Evolutionary conservation across 176 grass and related monocot genomes (phyloP).

Genomic region (Raddia guianensis): DNA sequence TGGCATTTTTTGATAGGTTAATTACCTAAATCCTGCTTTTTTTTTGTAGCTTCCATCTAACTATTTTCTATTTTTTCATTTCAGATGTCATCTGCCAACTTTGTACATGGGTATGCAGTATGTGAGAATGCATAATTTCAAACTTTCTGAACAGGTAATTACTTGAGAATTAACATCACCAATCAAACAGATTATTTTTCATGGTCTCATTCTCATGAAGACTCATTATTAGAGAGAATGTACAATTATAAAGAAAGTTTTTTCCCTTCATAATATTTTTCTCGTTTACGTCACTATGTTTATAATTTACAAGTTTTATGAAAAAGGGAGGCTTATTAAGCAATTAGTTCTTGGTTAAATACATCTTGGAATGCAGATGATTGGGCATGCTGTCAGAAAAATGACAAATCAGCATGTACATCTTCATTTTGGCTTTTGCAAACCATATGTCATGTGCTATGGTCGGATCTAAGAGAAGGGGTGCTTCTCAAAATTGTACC

Average conservation of each 20-base stretch:
- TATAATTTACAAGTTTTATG: background rate
- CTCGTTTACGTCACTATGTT: background rate
- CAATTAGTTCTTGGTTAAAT: background rate
- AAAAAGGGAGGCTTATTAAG: background rate
- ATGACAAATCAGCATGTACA: constrained; percentile 11
- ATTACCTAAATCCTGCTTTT: background rate
- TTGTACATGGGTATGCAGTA: constrained; percentile 99
- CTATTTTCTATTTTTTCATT: constrained; percentile 34
- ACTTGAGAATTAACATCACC: constrained; percentile 1
- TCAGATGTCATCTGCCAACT: constrained; percentile 92
- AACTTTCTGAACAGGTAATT: constrained; percentile 93
- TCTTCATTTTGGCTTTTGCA: constrained; percentile 13
- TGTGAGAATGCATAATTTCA: constrained; percentile 85
- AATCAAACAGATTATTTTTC: background rate
- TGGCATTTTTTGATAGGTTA: constrained; percentile 21
- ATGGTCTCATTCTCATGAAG: background rate
- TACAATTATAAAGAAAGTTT: constrained; percentile 5
- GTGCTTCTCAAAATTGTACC: too few relatives aligned
- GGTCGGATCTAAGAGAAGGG: too few relatives aligned
- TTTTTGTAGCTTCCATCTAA: constrained; percentile 36
- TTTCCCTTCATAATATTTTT: background rate
- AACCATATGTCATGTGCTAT: background rate
- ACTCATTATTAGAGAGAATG: background rate
- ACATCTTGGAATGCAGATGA: constrained; percentile 7
- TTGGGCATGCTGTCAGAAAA: background rate